These are phyloP conservation scores for Pestalotiopsis fici DNA, from an alignment of 2,329 filamentous ascomycete species.

Conservation along the genomic window DNA sequence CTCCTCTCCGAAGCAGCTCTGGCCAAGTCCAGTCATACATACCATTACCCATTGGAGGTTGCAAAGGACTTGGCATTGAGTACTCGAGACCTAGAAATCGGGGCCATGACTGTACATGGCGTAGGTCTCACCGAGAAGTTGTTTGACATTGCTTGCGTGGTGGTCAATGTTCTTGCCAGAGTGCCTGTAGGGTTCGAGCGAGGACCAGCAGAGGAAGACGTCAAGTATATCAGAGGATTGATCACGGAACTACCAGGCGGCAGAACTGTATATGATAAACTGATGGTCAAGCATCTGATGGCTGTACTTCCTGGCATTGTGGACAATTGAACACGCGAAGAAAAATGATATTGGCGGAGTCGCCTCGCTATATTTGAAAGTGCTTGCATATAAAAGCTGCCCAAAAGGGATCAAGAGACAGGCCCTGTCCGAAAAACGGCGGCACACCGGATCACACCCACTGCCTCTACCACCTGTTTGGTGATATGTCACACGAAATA, in stretches of 20 bases:
- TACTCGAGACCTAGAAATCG: slow-evolving; percentile 36
- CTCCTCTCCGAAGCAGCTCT: slow-evolving; percentile 30
- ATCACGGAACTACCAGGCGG: slow-evolving; percentile 40
- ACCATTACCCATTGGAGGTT: slow-evolving; percentile 42
- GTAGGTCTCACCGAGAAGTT: slow-evolving; percentile 48
- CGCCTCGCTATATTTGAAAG: not conserved
- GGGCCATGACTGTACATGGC: slow-evolving; percentile 42
- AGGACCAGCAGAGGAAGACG: slow-evolving; percentile 35
- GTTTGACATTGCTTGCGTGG: slow-evolving; percentile 44
- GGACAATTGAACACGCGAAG: not conserved
- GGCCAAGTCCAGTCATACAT: slow-evolving; percentile 33
- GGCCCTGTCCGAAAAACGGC: no score
- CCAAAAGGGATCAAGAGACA: not conserved
- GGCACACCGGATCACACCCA: not conserved
- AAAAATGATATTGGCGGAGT: not conserved
- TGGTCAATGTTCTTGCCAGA: slow-evolving; percentile 44
- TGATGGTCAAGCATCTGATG: slow-evolving; percentile 37
- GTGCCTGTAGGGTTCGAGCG: slow-evolving; percentile 31
- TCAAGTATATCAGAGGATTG: slow-evolving; percentile 36
- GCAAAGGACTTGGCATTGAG: slow-evolving; percentile 40
- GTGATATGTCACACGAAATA: not conserved
- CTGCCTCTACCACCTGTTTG: not conserved
- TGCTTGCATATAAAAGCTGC: not conserved
- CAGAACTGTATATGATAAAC: slow-evolving; percentile 34
- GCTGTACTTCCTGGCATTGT: slow-evolving; percentile 11